Evolutionary conservation across 2,329 filamentous ascomycete species (phyloP), one percentile per base, ranked within the genome.

Genomic region (Coniochaeta hoffmannii): DNA sequence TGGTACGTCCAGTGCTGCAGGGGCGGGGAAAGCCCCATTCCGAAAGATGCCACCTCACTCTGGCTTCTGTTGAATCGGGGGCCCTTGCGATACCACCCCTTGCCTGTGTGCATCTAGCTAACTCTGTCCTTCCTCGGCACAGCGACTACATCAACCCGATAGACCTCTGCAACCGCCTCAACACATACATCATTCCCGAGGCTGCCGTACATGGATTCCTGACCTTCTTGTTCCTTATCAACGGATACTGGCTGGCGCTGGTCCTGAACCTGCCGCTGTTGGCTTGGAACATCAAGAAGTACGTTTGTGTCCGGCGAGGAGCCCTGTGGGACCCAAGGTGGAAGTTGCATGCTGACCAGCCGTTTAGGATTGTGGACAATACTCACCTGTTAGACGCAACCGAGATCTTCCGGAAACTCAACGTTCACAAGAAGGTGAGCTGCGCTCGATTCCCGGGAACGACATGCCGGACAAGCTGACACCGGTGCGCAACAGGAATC

Each of bases 141-240:
- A 96, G 91, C 78, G 94, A 99, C 78, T 99, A 99, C 77, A 99
- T 99, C 79, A 99, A 99, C 80, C 94, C 94, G 49, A 99, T 99
- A 79, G 94, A 99, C 68, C 92, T 99, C 63, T 99, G 94, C 88
- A 99, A 99, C 86, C 92, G 94, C 67, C 88, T 99, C 65, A 99
- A 99, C 83, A 95, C 93, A 72, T 99, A 99, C 80, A 99, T 99
- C 72, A 87, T 99, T 68, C 94, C 94, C 69, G 95, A 99, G 82
- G 94, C 94, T 67, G 93, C 90, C 63, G 93, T 99, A 61, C 95
- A 99, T 73, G 93, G 88, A 62, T 94, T 97, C 80, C 76, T 99
- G 69, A 97, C 94, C 53, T 86, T 96, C 71, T 76, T 99, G 61
- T 99, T 99, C 80, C 80, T 99, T 59, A 90, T 99, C 78, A 99